A percentile compares a stretch with the other conserved stretches of the same genome.
Conservation (phyloP, 2,329 filamentous ascomycete species). For the Alternaria infectoria region DNA sequence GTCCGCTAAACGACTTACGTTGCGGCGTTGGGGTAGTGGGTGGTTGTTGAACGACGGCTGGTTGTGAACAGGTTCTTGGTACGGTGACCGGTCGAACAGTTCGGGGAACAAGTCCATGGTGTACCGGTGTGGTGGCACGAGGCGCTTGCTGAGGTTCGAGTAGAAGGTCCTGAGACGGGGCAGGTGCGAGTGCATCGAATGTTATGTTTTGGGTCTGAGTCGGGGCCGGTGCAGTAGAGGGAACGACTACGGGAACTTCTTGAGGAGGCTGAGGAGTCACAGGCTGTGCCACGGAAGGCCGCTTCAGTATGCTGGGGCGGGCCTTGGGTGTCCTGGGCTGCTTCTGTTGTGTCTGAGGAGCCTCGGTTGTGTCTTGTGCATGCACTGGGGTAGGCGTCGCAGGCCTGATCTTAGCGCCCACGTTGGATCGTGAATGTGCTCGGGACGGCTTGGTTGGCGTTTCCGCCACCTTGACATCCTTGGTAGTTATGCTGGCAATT, state of each 20-base stretch:
- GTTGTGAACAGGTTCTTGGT: conserved; percentile 19
- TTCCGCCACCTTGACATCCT: background rate
- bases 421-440: conserved; percentile 33
- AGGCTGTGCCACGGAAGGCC: conserved; percentile 16
- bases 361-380: background rate
- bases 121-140: background rate
- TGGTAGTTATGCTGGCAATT: background rate
- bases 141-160: conserved; percentile 5
- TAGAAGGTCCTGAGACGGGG: background rate
- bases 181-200: conserved; percentile 14
- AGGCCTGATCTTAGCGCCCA: conserved; percentile 36
- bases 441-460: conserved; percentile 9
- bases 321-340: conserved; percentile 19
- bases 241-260: background rate
- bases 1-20: conserved; percentile 18
- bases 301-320: conserved; percentile 14
- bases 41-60: conserved; percentile 13
- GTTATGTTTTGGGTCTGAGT: conserved; percentile 8
- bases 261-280: conserved; percentile 7
- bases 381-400: conserved; percentile 15
- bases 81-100: conserved; percentile 30
- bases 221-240: background rate
- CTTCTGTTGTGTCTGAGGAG: conserved; percentile 10
- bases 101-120: conserved; percentile 34
- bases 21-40: conserved; percentile 16